phyloP scores from a whole-genome alignment of 1,284 basidiomycete genomes.

The Ceratobasidium sp. region DNA sequence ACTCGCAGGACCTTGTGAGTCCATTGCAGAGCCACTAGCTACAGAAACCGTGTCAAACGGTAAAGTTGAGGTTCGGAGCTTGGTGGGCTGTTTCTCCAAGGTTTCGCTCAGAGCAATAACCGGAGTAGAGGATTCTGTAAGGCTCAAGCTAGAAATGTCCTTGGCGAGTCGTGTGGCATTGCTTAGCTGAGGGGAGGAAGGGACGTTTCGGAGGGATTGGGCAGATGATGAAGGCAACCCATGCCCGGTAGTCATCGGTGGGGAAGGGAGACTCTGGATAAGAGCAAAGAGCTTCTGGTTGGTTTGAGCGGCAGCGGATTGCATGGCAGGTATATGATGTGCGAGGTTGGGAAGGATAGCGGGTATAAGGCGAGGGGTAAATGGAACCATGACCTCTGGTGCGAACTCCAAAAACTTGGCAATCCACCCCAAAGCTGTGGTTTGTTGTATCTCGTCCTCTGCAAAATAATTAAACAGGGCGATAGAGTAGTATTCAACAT shows the following conservation, averaged over 20 bases:
- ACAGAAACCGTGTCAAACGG: conserved; percentile 29
- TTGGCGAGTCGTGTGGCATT: not conserved
- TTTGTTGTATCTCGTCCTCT: conserved; percentile 93
- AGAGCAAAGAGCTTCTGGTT: conserved; percentile 88
- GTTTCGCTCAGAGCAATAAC: conserved; percentile 32
- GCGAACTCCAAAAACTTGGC: conserved; percentile 90
- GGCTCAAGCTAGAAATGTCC: not conserved
- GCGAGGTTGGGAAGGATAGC: conserved; percentile 95
- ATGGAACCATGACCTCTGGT: conserved; percentile 92
- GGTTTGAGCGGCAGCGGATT: conserved; percentile 84
- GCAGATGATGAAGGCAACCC: conserved; percentile 13
- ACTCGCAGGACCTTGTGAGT: conserved; percentile 56
- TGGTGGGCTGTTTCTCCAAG: conserved; percentile 29
- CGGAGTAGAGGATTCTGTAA: conserved; percentile 45
- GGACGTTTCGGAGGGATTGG: conserved; percentile 21
- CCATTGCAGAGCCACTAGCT: conserved; percentile 51
- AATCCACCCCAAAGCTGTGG: conserved; percentile 90
- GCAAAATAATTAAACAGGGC: conserved; percentile 12
- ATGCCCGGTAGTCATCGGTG: conserved; percentile 60
- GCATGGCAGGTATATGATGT: conserved; percentile 89
- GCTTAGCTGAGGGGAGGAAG: conserved; percentile 8
- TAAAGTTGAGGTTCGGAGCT: conserved; percentile 26
- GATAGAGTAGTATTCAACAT: not conserved
- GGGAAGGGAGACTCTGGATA: conserved; percentile 84
- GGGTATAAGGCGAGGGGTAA: conserved; percentile 91